Evolutionary conservation across 768 basidiomycete genomes (phyloP).

Genomic region (Sarcomyxa edulis): DNA sequence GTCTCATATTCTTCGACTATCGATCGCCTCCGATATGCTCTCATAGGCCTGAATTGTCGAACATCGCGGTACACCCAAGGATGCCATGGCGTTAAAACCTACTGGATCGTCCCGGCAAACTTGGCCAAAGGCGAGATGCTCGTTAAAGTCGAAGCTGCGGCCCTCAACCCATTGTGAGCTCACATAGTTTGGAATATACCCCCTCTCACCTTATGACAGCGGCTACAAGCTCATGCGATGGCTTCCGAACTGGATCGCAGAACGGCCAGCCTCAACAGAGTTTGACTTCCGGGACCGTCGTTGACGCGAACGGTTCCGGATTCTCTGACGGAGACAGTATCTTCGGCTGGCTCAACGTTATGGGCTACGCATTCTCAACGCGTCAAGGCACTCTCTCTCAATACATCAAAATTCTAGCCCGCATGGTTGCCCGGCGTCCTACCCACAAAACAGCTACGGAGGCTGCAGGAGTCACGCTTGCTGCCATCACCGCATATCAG

Average conservation of each 20-base stretch:
- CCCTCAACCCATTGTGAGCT: constrained; percentile 65
- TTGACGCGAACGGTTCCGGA: constrained; percentile 44
- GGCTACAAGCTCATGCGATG: constrained; percentile 53
- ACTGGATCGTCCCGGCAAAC: constrained; percentile 12
- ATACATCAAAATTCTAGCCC: constrained; percentile 44
- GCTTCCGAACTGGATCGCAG: constrained; percentile 40
- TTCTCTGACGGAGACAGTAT: constrained; percentile 60
- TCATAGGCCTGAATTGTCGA: no score
- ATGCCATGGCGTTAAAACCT: no score
- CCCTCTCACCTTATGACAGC: constrained; percentile 26
- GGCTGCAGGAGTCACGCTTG: constrained; percentile 58
- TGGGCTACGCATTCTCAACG: constrained; percentile 26
- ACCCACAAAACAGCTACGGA: constrained; percentile 43
- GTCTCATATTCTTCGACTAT: no score
- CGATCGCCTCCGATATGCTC: no score
- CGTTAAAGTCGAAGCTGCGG: constrained; percentile 46
- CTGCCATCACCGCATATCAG: constrained; percentile 54
- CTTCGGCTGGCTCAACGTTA: constrained; percentile 47
- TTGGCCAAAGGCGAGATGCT: constrained; percentile 39
- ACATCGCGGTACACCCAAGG: no score
- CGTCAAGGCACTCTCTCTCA: constrained; percentile 55
- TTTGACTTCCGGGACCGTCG: constrained; percentile 64
- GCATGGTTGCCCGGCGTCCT: constrained; percentile 39
- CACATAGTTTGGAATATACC: background rate
- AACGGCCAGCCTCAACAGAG: constrained; percentile 50